Evolutionary conservation across 176 grass and related monocot genomes (phyloP), one percentile per base, ranked within the genome.

Genomic region (Thalia dealbata): DNA sequence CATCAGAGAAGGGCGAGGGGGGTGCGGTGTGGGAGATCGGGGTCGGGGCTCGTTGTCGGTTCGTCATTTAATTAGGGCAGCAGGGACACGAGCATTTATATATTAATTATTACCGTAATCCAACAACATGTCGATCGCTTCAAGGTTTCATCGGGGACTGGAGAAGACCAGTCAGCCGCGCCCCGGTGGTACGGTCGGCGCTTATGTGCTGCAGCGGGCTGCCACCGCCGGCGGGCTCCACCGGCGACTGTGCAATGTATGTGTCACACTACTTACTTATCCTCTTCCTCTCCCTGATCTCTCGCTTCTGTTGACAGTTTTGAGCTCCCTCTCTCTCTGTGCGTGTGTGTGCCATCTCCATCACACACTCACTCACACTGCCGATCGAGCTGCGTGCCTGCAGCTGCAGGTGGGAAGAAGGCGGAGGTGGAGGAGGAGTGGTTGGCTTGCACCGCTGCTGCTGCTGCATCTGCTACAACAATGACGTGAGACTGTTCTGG

Each of bases 31-130:
- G 68, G 76, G 69, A 81, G 84, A 25, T 73, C 67, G 23, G 72
- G 73, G 69, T 77, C 60, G 42, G 73, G 81, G 61, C 74, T 73
- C 81, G 91, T 90, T 83, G 91, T 90, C 82, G 78, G 78, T 73
- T 80, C 69, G 79, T 48, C 72, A 62, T 48, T 10, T 48, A 48
- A 44, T n/a, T 48, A 48, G n/a, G n/a, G n/a, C n/a, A 10, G 38
- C 71, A 65, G 14, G 21, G n/a, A 74, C 6, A 43, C 43, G 22
- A 38, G 43, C 14, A 66, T 32, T 22, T 10, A 67, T 73, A 74
- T 70, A 69, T n/a, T n/a, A n/a, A n/a, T n/a, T n/a, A n/a, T n/a
- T n/a, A n/a, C 3, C n/a, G 19, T 44, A 69, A 10, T 58, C 25
- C n/a, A n/a, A 11, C 25, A 7, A 2, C 6, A 6, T 52, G 32